Evolutionary conservation across 2,329 filamentous ascomycete species (phyloP), one percentile per base, ranked within the genome.

Genomic region (Apiospora hydei): DNA sequence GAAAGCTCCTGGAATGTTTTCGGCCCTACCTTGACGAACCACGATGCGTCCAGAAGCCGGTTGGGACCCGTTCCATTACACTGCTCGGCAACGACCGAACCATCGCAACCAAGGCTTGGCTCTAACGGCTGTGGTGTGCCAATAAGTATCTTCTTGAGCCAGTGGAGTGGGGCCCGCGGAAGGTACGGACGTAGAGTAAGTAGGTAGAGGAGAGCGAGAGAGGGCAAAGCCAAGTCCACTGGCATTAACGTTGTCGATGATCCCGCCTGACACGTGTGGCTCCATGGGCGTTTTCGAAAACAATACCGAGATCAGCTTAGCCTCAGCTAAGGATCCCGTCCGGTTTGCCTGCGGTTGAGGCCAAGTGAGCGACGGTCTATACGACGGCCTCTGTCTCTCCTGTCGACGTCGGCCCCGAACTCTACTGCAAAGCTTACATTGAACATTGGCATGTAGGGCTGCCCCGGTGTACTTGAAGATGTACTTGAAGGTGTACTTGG

Each of bases 141-240:
- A 70, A 68, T 49, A n/a, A n/a, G 21, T 53, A 53, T 75, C 70
- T 72, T 75, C 69, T 75, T 76, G 76, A 75, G 75, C 71, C 67
- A 74, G 69, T 30, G 46, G 47, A 38, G 75, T 73, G 74, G 70
- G 73, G 75, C 75, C 73, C 75, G 75, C 76, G 30, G 57, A 76
- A 78, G 76, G 75, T 80, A 80, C 78, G 78, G 74, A 77, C 78
- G 78, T 80, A 80, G 72, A 67, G 74, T 73, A 41, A 6, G 34
- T 38, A 38, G 34, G 34, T 3, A 38, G 34, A 38, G 34, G 7
- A 38, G 34, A 30, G 26, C 26, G 34, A 3, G 18, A 64, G 34
- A 64, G 16, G 41, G 18, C 13, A 64, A 41, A 64, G 30, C 57
- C 57, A 41, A 64, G 57, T 21, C n/a, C 34, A 13, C 14, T 64